These are phyloP conservation scores for Escallonia rubra DNA, from an alignment of 129 eudicot genomes.

Conservation along the genomic window DNA sequence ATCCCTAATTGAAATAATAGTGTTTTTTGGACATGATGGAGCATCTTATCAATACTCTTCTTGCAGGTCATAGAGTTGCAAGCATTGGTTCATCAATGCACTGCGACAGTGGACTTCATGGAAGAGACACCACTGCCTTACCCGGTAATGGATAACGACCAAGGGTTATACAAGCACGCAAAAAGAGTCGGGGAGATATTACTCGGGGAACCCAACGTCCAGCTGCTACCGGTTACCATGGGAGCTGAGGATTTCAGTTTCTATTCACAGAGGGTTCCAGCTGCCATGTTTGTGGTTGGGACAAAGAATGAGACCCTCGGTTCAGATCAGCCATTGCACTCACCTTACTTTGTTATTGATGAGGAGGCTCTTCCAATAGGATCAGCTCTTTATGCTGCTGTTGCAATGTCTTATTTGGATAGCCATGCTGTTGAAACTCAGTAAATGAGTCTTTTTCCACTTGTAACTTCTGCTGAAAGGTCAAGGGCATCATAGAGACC, in stretches of 20 bases:
- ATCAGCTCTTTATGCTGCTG: conserved; percentile 47
- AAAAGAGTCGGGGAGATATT: conserved; percentile 37
- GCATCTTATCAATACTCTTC: no score
- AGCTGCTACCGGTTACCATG: conserved; percentile 31
- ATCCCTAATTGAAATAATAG: no score
- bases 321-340: conserved; percentile 32
- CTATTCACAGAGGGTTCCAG: conserved; percentile 45
- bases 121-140: conserved; percentile 39
- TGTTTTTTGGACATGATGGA: no score
- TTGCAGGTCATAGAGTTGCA: conserved; percentile 47
- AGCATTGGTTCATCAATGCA: conserved; percentile 43
- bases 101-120: conserved; percentile 42
- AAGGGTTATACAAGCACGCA: conserved; percentile 41
- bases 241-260: conserved; percentile 59
- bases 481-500: no score
- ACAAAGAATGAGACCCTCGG: conserved; percentile 31
- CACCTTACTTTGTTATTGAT: conserved; percentile 44
- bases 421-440: conserved; percentile 7
- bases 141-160: conserved; percentile 41
- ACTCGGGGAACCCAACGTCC: conserved; percentile 38
- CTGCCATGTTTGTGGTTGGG: conserved; percentile 41
- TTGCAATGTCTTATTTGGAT: conserved; percentile 51
- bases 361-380: conserved; percentile 48
- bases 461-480: not conserved
- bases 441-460: not conserved